Evolutionary conservation across 2,329 filamentous ascomycete genomes (phyloP), one percentile per base, ranked within the genome.

Genomic region (Coccinonectria pachysandricola): DNA sequence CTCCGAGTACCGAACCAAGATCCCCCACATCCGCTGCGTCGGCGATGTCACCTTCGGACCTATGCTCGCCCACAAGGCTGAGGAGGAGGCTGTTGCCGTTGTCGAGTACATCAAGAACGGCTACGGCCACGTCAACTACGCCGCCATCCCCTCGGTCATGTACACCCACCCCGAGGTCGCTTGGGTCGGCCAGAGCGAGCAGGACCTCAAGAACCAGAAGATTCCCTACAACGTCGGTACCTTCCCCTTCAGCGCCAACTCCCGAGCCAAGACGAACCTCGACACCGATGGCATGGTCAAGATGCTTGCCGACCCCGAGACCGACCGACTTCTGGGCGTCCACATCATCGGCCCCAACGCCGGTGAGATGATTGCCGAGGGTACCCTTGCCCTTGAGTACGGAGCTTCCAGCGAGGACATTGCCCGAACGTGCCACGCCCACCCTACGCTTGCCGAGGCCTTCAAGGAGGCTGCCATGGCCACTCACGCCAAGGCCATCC

Each of bases 401-500:
- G 91, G 91, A 40, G 91, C 91, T 15, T 91, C 82, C 40, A 87
- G 77, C 48, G 91, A 98, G 65, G 91, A 95, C 59, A 84, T 94
- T 53, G 86, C 80, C 36, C 75, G 91, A 52, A 96, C 91, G 40
- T 91, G 84, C 62, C 91, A 98, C 62, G 91, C 91, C 30, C 91
- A 98, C 64, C 91, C 91, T 30, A 95, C 87, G 26, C 71, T 98
- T 34, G 78, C 88, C 13, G 91, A 98, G 68, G 91, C 91, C 22
- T 96, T 98, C 74, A 98, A 98, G 72, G 91, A 98, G 74, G 91
- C 91, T 50, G 91, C 91, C 45, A 96, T 98, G 91, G 83, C 85
- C 37, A 95, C 88, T 26, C 86, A 93, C 65, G 75, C 78, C 50
- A 91, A 94, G 69, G 79, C 91, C 42, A 94, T 98, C 57, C 91